Evolutionary conservation across 495 filamentous ascomycete species (phyloP).

Genomic region (Astrothelium macrocarpum): DNA sequence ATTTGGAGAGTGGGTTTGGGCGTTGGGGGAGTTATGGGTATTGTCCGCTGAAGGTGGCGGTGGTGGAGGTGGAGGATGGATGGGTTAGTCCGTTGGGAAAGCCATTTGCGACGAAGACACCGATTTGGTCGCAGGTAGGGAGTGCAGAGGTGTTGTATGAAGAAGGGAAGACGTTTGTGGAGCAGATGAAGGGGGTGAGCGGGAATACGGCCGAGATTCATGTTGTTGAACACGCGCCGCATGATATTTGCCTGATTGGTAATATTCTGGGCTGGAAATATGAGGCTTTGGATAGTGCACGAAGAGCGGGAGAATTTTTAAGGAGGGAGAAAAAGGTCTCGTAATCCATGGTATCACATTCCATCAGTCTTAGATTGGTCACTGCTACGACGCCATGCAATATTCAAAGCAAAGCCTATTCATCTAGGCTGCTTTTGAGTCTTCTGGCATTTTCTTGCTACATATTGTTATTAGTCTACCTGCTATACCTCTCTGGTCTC

Average conservation of each 20-base stretch:
- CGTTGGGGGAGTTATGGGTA: slow-evolving; percentile 31
- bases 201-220: slow-evolving; percentile 29
- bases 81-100: slow-evolving; percentile 30
- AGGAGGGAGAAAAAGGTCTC: slow-evolving; percentile 11
- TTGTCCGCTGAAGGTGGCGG: neutral
- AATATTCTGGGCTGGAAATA: slow-evolving; percentile 28
- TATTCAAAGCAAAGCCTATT: neutral
- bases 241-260: slow-evolving; percentile 36
- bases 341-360: neutral
- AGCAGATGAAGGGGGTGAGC: slow-evolving; percentile 22
- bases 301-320: slow-evolving; percentile 32
- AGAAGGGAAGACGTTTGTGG: slow-evolving; percentile 28
- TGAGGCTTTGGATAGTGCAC: slow-evolving; percentile 24
- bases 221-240: slow-evolving; percentile 28
- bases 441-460: too few species aligned
- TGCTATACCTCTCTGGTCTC: too few species aligned
- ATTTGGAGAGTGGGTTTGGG: slow-evolving; percentile 26
- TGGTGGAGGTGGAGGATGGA: slow-evolving; percentile 14
- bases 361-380: neutral
- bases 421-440: too few species aligned
- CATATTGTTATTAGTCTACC: too few species aligned
- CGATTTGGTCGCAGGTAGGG: slow-evolving; percentile 33
- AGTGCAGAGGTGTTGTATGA: slow-evolving; percentile 35
- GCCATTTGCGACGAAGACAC: slow-evolving; percentile 32
- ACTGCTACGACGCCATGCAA: neutral